Conservation (phyloP, 345 rosid species). For the Heritiera littoralis region DNA sequence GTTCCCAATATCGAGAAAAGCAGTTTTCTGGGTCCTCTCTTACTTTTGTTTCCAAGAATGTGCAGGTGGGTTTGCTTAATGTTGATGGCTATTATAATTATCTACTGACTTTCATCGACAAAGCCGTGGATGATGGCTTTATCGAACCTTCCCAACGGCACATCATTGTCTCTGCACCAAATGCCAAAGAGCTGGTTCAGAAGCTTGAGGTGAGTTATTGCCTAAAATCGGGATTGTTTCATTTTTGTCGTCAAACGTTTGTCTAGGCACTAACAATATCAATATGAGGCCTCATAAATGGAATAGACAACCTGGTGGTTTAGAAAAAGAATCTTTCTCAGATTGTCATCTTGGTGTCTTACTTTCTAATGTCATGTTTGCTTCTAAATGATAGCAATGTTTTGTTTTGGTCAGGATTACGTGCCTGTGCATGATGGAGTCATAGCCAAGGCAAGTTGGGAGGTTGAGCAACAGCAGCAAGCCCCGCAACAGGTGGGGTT, state of each 20-base stretch:
- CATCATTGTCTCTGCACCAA: conserved; percentile 91
- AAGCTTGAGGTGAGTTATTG: conserved; percentile 76
- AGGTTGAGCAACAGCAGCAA: conserved; percentile 43
- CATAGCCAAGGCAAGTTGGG: conserved; percentile 79
- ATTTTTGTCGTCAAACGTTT: conserved; percentile 12
- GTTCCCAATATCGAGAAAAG: not conserved
- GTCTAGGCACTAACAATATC: not conserved
- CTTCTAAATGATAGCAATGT: conserved; percentile 24
- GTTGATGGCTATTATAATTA: conserved; percentile 92
- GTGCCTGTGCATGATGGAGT: conserved; percentile 81
- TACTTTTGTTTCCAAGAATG: conserved; percentile 11
- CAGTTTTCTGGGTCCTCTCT: not conserved
- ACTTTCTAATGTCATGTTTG: conserved; percentile 8
- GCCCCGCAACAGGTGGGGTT: conserved; percentile 43
- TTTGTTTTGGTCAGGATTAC: conserved; percentile 58
- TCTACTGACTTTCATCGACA: conserved; percentile 82
- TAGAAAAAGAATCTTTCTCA: conserved; percentile 21
- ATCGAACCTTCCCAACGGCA: conserved; percentile 80
- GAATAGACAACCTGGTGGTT: conserved; percentile 28
- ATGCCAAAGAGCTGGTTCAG: conserved; percentile 83
- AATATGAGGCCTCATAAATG: not conserved
- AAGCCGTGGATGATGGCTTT: conserved; percentile 98
- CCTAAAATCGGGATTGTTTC: not conserved
- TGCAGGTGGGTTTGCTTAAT: conserved; percentile 92
- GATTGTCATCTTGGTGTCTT: conserved; percentile 16